phyloP scores from a whole-genome alignment of 352 stramenopile genomes.

The Phytophthora melonis region DNA sequence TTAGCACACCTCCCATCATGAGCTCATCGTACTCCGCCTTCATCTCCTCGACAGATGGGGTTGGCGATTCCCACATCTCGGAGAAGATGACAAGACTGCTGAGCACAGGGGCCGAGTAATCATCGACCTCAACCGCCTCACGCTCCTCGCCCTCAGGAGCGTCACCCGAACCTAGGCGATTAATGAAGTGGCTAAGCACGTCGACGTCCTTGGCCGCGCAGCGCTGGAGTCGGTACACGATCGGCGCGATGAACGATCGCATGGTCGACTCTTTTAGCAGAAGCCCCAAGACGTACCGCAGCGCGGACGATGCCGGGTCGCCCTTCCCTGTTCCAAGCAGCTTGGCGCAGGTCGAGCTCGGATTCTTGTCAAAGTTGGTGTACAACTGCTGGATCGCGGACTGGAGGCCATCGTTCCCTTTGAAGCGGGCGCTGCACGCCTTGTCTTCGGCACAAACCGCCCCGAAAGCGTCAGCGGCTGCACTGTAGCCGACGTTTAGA shows the following conservation, averaged over 20 bases:
- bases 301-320: background rate
- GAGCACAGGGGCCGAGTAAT: slow-evolving; percentile 34
- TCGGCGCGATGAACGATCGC: too few relatives aligned
- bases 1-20: slow-evolving; percentile 16
- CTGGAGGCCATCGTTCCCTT: background rate
- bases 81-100: slow-evolving; percentile 49
- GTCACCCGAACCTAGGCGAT: too few relatives aligned
- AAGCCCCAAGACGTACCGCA: background rate
- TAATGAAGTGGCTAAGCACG: too few relatives aligned
- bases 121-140: slow-evolving; percentile 12
- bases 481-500: slow-evolving; percentile 42
- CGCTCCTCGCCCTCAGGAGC: background rate
- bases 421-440: slow-evolving; percentile 26
- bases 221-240: too few relatives aligned
- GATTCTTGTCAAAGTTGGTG: slow-evolving; percentile 18
- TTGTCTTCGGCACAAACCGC: slow-evolving; percentile 15
- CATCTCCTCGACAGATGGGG: slow-evolving; percentile 12
- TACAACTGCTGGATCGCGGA: slow-evolving; percentile 18
- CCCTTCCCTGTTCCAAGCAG: background rate
- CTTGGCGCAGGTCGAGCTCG: slow-evolving; percentile 20
- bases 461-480: slow-evolving; percentile 40
- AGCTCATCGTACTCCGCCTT: slow-evolving; percentile 19
- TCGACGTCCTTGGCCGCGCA: too few relatives aligned
- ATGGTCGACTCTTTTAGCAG: background rate
- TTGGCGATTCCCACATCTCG: slow-evolving; percentile 44